Percentiles rank a stretch among this genome's conserved stretches.
phyloP scores from a whole-genome alignment of 73 alveolate genomes.

The Effrenium voratum region DNA sequence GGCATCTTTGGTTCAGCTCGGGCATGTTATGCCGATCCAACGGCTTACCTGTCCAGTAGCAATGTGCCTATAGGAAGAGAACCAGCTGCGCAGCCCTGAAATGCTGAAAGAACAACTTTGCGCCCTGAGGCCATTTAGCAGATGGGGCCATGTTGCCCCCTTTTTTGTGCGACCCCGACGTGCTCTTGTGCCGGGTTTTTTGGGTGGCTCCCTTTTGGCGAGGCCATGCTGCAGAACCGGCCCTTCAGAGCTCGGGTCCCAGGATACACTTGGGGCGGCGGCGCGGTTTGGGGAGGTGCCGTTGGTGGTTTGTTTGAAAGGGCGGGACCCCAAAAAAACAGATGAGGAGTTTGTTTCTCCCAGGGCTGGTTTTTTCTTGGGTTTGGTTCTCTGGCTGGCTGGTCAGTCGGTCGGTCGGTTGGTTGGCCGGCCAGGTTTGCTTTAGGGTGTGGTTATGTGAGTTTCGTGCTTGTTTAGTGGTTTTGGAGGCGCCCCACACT shows the following conservation, averaged over 20 bases:
- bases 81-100: background rate
- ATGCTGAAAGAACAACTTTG: background rate
- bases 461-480: too few relatives aligned
- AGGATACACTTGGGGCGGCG: too few relatives aligned
- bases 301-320: background rate
- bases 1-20: background rate
- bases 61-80: background rate
- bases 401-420: too few relatives aligned
- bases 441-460: too few relatives aligned
- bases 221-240: slow-evolving; percentile 87
- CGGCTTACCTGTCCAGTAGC: background rate
- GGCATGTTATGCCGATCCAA: background rate
- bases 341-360: background rate
- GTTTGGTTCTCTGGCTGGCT: too few relatives aligned
- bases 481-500: too few relatives aligned
- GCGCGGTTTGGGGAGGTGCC: background rate
- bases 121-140: too few relatives aligned
- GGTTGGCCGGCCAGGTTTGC: too few relatives aligned
- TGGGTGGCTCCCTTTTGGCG: too few relatives aligned
- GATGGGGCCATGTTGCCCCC: background rate
- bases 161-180: background rate
- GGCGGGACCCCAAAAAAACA: background rate
- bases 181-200: background rate
- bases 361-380: too few relatives aligned
- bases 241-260: slow-evolving; percentile 66